phyloP scores from a whole-genome alignment of 2,329 filamentous ascomycete species.

The Myriosclerotinia curreyana region DNA sequence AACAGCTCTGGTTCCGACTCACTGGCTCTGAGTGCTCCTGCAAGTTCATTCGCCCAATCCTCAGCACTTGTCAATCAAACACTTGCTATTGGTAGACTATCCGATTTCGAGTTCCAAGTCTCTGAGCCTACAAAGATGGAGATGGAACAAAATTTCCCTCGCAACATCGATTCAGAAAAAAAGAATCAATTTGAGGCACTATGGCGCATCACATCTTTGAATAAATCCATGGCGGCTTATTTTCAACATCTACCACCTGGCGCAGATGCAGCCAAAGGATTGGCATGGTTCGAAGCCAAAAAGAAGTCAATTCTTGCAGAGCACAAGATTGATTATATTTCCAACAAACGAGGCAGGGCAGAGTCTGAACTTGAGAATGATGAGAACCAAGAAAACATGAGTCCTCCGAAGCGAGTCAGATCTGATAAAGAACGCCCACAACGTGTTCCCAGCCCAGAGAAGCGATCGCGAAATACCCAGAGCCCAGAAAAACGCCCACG shows the following conservation, averaged over 20 bases:
- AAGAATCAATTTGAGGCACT: conserved; percentile 31
- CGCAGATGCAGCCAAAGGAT: conserved; percentile 9
- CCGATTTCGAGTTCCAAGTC: conserved; percentile 20
- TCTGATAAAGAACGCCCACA: conserved; percentile 15
- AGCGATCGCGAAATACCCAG: conserved; percentile 9
- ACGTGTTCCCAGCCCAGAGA: conserved; percentile 10
- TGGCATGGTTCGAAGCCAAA: conserved; percentile 16
- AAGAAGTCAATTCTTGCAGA: conserved; percentile 18
- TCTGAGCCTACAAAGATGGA: conserved; percentile 29
- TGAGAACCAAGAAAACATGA: conserved; percentile 30
- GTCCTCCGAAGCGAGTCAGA: conserved; percentile 32
- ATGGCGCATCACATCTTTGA: conserved; percentile 36
- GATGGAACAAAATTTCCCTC: conserved; percentile 30
- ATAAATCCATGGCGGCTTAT: conserved; percentile 33
- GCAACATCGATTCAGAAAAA: conserved; percentile 28
- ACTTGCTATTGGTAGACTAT: conserved; percentile 16
- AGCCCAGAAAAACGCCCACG: conserved; percentile 20
- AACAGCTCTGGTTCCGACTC: not conserved
- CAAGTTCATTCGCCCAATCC: conserved; percentile 10
- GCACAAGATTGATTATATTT: conserved; percentile 4
- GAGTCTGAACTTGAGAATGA: conserved; percentile 23
- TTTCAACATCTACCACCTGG: conserved; percentile 26
- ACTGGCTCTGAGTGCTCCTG: not conserved
- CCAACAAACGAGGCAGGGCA: conserved; percentile 11
- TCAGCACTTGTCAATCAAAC: not conserved